Percentiles rank a stretch among this genome's conserved stretches.
These are phyloP conservation scores for Fusarium clavum DNA, from an alignment of 2,329 filamentous ascomycete species.

Conservation along the genomic window DNA sequence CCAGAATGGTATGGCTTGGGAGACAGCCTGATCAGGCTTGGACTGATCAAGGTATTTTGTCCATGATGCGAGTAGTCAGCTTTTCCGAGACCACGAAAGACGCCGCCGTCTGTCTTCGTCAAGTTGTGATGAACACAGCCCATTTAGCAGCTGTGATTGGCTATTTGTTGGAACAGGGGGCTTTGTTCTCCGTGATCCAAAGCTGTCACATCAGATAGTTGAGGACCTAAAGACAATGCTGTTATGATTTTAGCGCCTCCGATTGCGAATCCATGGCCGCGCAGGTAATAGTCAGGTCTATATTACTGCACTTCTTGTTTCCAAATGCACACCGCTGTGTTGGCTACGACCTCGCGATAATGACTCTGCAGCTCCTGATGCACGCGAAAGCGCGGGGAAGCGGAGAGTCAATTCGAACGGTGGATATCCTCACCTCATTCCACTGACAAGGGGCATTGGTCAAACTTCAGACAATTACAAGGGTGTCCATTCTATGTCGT, in stretches of 20 bases:
- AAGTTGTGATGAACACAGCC: conserved; percentile 37
- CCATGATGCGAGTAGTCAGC: background rate
- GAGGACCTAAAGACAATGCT: conserved; percentile 24
- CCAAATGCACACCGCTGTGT: conserved; percentile 43
- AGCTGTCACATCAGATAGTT: conserved; percentile 39
- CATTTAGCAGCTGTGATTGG: conserved; percentile 34
- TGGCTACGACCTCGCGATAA: conserved; percentile 29
- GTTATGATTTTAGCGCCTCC: conserved; percentile 40
- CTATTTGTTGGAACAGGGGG: conserved; percentile 21
- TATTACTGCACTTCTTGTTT: conserved; percentile 34
- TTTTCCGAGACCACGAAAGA: background rate
- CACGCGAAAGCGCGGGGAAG: conserved; percentile 33
- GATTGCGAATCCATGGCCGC: conserved; percentile 22
- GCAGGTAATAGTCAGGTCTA: conserved; percentile 28
- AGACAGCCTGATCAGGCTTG: background rate
- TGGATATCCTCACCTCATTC: conserved; percentile 25
- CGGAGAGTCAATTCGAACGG: conserved; percentile 22
- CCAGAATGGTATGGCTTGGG: background rate
- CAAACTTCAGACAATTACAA: conserved; percentile 10
- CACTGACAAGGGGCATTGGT: conserved; percentile 8
- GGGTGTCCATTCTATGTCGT: conserved; percentile 5
- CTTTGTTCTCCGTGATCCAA: conserved; percentile 36
- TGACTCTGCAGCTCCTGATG: conserved; percentile 8
- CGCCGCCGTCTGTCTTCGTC: conserved; percentile 25
- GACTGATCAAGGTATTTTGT: background rate